Evolutionary conservation across 352 stramenopile genomes (phyloP), one percentile per base, ranked within the genome.

Genomic region (Blastocystis sp.): DNA sequence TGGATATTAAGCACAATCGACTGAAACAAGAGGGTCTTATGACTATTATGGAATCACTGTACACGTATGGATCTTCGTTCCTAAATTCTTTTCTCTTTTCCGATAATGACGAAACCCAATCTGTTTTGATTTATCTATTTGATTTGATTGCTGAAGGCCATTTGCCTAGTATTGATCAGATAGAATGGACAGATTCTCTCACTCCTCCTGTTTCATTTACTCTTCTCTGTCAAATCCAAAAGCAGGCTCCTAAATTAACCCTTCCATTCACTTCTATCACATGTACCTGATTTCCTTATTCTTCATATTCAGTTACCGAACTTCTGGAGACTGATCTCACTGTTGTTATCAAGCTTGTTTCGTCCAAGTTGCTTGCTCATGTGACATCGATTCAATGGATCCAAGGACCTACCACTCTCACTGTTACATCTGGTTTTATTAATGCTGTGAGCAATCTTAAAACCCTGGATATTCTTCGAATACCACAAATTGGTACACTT

Each of bases 41-140:
- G 29, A 21, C 63, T n/a, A 46, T 74, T n/a, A 14, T 74, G 29
- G 63, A 24, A 1, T 27, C 63, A 1, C 12, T 74, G 35, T 6
- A 14, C 0, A 0, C 29, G 2, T 43, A n/a, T 11, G 27, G 21
- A 43, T 14, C 11, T 14, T 6, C 27, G 6, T 32, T 1, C n/a
- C 35, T 74, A 43, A 43, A 74, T n/a, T 7, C 27, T 19, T 49
- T 74, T 43, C 29, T 51, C 6, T 74, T 74, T 43, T 14, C 63
- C 35, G 63, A 74, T 43, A 74, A 74, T 21, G 63, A 74, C 11
- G 63, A 74, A 43, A 52, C 63, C 19, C 21, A 74, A 43, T 37
- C 27, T 1, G 63, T 74, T 37, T 24, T 74, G 29, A 6, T 27
- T 14, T 21, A 21, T 12, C 24, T 74, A 3, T 46, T 37, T 32